Conservation (phyloP, 148 eudicot genomes). For the Vaccinium myrtillus region DNA sequence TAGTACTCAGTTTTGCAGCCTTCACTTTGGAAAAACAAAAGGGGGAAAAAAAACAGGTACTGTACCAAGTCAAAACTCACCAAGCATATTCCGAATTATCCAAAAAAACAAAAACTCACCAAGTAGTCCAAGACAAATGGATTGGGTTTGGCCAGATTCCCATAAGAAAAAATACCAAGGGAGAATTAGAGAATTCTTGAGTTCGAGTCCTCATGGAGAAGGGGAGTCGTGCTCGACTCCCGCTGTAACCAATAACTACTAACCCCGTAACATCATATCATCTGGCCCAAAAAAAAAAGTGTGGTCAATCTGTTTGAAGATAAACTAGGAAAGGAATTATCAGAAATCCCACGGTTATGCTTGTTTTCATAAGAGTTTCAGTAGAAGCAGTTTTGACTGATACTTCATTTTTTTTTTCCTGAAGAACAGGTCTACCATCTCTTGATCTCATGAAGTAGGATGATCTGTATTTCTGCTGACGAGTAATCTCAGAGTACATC, state of each 20-base stretch:
- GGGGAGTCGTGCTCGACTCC: too few species aligned
- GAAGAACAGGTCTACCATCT: not conserved
- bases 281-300: too few species aligned
- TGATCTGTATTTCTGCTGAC: not conserved
- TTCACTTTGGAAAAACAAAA: not conserved
- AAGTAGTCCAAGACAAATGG: not conserved
- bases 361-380: not conserved
- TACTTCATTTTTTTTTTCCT: not conserved
- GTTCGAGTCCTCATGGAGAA: too few species aligned
- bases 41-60: not conserved
- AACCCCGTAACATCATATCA: too few species aligned
- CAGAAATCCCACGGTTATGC: not conserved
- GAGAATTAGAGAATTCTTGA: not conserved
- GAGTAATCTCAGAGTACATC: not conserved
- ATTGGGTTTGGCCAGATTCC: not conserved
- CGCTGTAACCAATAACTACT: too few species aligned
- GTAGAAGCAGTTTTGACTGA: not conserved
- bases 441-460: not conserved
- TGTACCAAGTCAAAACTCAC: not conserved
- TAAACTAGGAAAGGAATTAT: not conserved
- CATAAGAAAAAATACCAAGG: not conserved
- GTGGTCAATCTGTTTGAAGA: not conserved
- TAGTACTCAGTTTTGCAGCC: not conserved
- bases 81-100: not conserved
- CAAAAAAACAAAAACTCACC: not conserved